phyloP scores from a whole-genome alignment of 192 early-diverging fungal species.

The Umbelopsis ramanniana region DNA sequence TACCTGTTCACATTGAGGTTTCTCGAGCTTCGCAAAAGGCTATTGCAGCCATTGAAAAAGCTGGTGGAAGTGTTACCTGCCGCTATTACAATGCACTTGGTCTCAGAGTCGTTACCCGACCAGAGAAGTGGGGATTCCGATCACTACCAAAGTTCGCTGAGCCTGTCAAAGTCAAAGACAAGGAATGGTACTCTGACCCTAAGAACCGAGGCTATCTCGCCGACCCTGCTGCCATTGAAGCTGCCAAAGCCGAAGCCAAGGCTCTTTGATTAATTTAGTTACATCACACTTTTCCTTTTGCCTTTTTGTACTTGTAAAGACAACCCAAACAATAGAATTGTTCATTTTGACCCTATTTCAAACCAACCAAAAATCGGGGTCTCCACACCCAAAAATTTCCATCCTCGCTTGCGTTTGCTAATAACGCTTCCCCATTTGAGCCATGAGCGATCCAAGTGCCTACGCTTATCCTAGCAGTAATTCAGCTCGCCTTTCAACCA shows the following conservation, averaged over 20 bases:
- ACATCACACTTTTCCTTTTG: not conserved
- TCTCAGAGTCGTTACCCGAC: conserved; percentile 76
- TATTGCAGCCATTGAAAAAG: conserved; percentile 78
- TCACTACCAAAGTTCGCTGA: conserved; percentile 67
- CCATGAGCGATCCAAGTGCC: conserved; percentile 22
- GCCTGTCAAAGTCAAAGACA: conserved; percentile 68
- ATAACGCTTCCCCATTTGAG: not conserved
- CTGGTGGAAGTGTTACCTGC: conserved; percentile 80
- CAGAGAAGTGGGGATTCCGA: conserved; percentile 71
- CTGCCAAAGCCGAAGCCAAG: not conserved
- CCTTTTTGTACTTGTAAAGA: conserved; percentile 22
- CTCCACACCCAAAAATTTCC: conserved; percentile 1
- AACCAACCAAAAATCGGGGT: not conserved
- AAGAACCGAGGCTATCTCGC: conserved; percentile 33
- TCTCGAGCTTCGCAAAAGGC: conserved; percentile 78
- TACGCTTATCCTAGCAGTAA: conserved; percentile 16
- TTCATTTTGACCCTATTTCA: not conserved
- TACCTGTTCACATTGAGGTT: conserved; percentile 84
- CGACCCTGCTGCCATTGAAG: conserved; percentile 12
- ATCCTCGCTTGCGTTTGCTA: no score
- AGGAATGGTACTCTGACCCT: conserved; percentile 28
- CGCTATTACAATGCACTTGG: conserved; percentile 81
- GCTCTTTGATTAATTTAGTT: conserved; percentile 3
- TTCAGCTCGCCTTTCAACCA: conserved; percentile 25
- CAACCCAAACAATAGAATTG: not conserved